Conservation (phyloP, 2,329 filamentous ascomycete genomes). For the Apiospora malaysiana region DNA sequence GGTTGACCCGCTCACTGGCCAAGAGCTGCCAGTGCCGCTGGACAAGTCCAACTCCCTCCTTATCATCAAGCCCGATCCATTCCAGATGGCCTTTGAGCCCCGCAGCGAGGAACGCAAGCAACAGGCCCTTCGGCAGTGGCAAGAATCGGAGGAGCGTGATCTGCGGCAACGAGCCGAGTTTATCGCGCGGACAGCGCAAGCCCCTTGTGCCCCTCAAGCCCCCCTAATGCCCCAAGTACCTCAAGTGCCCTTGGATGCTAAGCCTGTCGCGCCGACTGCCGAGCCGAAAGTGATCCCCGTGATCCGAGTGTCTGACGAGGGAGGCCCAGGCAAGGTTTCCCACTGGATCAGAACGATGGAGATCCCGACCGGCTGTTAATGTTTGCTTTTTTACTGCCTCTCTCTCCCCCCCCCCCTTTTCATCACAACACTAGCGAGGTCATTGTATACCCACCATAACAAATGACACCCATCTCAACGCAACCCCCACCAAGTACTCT, state of each 20-base stretch:
- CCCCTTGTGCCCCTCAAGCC: not conserved
- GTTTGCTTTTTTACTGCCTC: not conserved
- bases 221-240: not conserved
- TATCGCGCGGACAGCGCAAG: conserved; percentile 24
- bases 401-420: conserved; percentile 14
- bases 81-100: conserved; percentile 60
- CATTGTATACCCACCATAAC: conserved; percentile 6
- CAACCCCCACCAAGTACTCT: not conserved
- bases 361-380: not conserved
- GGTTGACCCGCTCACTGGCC: conserved; percentile 47
- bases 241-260: not conserved
- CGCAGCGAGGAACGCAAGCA: conserved; percentile 47
- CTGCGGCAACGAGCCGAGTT: conserved; percentile 36
- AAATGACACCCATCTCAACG: not conserved
- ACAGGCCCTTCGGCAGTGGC: conserved; percentile 47
- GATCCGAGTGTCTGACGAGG: conserved; percentile 8
- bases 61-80: conserved; percentile 63
- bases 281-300: not conserved
- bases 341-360: conserved; percentile 24
- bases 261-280: not conserved
- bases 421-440: not conserved
- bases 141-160: conserved; percentile 39
- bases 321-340: conserved; percentile 4
- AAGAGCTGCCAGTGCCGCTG: conserved; percentile 48
- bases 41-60: conserved; percentile 60